These are phyloP conservation scores for Plectranthus barbatus DNA, from an alignment of 257 asterid genomes.

Conservation along the genomic window DNA sequence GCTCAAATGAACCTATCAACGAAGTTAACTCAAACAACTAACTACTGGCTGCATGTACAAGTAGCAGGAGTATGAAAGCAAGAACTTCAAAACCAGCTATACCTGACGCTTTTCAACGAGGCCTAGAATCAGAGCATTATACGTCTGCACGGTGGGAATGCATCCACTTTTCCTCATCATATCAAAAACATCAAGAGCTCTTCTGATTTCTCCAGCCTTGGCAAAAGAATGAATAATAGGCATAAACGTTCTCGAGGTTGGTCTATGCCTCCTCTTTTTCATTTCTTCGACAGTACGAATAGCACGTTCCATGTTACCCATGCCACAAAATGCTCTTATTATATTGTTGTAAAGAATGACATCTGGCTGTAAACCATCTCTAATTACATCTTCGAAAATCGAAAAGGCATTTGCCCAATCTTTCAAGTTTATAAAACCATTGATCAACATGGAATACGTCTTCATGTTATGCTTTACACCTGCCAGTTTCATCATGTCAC, in stretches of 20 bases:
- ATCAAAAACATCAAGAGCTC: conserved; percentile 61
- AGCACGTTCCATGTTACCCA: conserved; percentile 94
- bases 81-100: not conserved
- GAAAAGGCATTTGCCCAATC: conserved; percentile 99
- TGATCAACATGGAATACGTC: conserved; percentile 94
- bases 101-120: conserved; percentile 90
- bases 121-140: conserved; percentile 80
- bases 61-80: not conserved
- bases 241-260: conserved; percentile 78
- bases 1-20: too few relatives aligned
- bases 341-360: conserved; percentile 83
- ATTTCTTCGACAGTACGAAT: conserved; percentile 75
- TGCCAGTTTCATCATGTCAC: conserved; percentile 64
- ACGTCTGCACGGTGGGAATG: conserved; percentile 83
- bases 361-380: conserved; percentile 83
- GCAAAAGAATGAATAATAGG: conserved; percentile 88
- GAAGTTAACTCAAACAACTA: too few relatives aligned
- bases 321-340: conserved; percentile 83
- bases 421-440: conserved; percentile 72
- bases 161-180: conserved; percentile 93
- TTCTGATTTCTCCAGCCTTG: conserved; percentile 63
- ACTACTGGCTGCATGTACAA: too few relatives aligned
- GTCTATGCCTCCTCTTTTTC: conserved; percentile 71
- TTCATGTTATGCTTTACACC: conserved; percentile 84
- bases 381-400: conserved; percentile 74